phyloP scores from a whole-genome alignment of 371 early-diverging fungal species.

The Actinomucor elegans region DNA sequence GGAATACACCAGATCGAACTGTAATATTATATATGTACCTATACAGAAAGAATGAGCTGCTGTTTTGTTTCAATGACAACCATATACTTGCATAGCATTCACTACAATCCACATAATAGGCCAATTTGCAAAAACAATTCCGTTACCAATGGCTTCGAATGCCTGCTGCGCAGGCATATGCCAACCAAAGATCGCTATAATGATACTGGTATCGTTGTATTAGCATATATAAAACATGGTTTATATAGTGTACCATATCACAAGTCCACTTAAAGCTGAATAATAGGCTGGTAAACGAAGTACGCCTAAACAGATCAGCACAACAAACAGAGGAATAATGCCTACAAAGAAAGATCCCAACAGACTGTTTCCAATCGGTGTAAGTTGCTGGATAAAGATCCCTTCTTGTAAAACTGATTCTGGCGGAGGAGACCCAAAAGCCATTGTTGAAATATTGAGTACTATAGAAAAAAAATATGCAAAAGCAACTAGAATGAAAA shows the following conservation, averaged over 20 bases:
- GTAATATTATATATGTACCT: constrained; percentile 43
- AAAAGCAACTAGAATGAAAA: too few species aligned
- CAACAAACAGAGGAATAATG: constrained; percentile 38
- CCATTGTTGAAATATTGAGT: neutral
- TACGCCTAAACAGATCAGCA: constrained; percentile 37
- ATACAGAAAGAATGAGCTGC: neutral
- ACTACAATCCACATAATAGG: constrained; percentile 54
- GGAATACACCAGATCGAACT: constrained; percentile 40
- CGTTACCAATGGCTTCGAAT: constrained; percentile 41
- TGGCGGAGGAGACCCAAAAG: constrained; percentile 7
- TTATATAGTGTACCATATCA: constrained; percentile 28
- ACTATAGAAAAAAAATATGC: too few species aligned
- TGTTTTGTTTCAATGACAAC: neutral
- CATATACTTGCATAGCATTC: constrained; percentile 34
- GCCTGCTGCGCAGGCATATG: constrained; percentile 45
- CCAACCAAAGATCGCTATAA: constrained; percentile 50
- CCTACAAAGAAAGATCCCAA: constrained; percentile 53
- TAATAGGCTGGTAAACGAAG: constrained; percentile 39
- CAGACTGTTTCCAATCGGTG: constrained; percentile 43
- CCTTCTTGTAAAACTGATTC: constrained; percentile 21
- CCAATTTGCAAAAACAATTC: constrained; percentile 47
- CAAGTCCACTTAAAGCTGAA: constrained; percentile 33
- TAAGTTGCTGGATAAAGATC: constrained; percentile 39
- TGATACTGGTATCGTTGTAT: constrained; percentile 23
- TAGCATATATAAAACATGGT: neutral